Base-by-base conservation (phyloP, 202 grass and related monocot species). In the Elaeis oleifera region DNA sequence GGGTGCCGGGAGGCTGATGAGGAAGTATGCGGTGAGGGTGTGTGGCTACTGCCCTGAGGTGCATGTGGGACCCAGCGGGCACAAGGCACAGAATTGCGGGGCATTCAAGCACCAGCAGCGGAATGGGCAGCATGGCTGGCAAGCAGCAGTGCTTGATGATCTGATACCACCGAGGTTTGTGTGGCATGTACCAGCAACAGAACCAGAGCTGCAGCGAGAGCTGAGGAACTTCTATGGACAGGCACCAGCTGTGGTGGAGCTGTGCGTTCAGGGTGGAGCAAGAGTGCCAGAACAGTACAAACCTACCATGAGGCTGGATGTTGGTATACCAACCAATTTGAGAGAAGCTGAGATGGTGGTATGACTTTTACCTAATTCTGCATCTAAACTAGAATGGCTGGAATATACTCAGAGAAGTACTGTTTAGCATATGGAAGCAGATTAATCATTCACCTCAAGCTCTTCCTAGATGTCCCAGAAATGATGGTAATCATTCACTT, bases 101-200 rank as follows among this genome's bases (percentile, higher is more conserved):
- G 88, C 92, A 53, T 77, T 81, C 76, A 97, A 97, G 82, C 92
- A 97, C 63, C 92, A 97, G 65, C 94, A 97, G 69, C 85, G 94
- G 68, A 97, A 97, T 73, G 94, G 94, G 11, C 94, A 97, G 22
- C 94, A 97, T 44, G 85, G 88, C 11, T 97, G 94, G 94, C 94
- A 97, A 54, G 59, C 88, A 16, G 85, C 88, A 16, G 80, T 89
- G 23, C 74, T 97, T 0, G 85, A 97, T 65, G 85, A 92, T 69
- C 58, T 97, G 29, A 77, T 97, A 65, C 94, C 88, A 23, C 87
- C 84, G 26, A 83, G 88, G 67, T 92, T 80, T 60, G 88, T 97
- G n/a, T 97, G 94, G 94, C 94, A 97, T 66, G 85, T 89, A 67
- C 84, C 88, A 6, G 88, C 86, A 66, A 75, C 71, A 2, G 82